phyloP scores from a whole-genome alignment of 306 rosid species.

The Cucurbita pepo region DNA sequence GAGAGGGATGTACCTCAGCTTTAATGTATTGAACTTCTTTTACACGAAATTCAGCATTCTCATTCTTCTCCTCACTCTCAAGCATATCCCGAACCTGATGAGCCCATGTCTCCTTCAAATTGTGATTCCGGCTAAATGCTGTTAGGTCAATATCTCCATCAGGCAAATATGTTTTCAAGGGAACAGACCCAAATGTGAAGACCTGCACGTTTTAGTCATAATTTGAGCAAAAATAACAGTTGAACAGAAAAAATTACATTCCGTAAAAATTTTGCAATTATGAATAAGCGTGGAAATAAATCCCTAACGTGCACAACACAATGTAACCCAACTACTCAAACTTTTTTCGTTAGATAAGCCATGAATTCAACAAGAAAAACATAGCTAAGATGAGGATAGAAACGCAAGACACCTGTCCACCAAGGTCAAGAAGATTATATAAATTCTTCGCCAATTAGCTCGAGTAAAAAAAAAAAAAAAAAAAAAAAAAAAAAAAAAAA shows the following conservation, averaged over 20 bases:
- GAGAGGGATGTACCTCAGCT: slow-evolving; percentile 65
- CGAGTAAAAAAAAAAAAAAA: neutral
- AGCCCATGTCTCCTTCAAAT: slow-evolving; percentile 84
- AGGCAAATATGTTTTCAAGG: slow-evolving; percentile 93
- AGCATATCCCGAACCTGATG: slow-evolving; percentile 90
- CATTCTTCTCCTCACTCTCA: slow-evolving; percentile 81
- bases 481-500: too few species aligned
- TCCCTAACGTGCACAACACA: neutral
- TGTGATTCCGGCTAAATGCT: slow-evolving; percentile 68
- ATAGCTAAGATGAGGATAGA: neutral
- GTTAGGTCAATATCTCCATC: slow-evolving; percentile 99
- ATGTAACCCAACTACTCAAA: neutral
- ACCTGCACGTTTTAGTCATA: slow-evolving; percentile 39
- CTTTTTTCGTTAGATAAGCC: neutral
- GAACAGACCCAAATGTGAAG: slow-evolving; percentile 94
- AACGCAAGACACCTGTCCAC: neutral
- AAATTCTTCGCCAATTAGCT: neutral
- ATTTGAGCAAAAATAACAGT: neutral
- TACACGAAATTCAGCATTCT: slow-evolving; percentile 77
- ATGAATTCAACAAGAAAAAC: neutral
- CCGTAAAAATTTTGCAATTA: neutral
- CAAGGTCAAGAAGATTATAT: neutral
- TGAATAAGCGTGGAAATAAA: neutral
- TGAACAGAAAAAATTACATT: neutral
- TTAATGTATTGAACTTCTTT: slow-evolving; percentile 98